Base-by-base conservation (phyloP, 768 basidiomycete species). In the Lactarius vividus region DNA sequence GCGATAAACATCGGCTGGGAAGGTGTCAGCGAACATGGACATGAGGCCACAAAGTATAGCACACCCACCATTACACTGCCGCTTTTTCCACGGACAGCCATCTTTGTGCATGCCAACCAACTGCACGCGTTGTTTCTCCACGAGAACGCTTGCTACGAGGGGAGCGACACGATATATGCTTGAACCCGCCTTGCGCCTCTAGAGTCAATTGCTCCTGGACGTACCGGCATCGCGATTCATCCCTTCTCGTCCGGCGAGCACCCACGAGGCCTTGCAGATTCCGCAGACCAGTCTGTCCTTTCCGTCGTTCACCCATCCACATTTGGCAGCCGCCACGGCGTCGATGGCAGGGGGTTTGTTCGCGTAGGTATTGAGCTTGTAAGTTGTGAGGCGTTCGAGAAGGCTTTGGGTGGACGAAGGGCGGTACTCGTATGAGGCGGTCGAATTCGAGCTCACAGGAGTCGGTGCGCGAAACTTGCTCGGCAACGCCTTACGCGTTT, bases 281-380 rank as follows among this genome's bases (percentile, higher is more conserved):
- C 86, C 86, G 71, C 91, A 93, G 2, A 88, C 81, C 23, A 93
- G 75, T 56, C 91, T 80, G 65, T 93, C 91, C 75, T 90, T 92
- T 52, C 90, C 89, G 59, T 92, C 86, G 67, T 94, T 94, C 28
- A 83, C 78, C 92, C 92, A 94, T 2, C 92, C 92, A 72, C 89
- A 91, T 74, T 84, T 90, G 0, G 91, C 81, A 3, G 92, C 91
- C 20, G 91, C 86, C 16, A 93, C 90, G 1, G 91, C 87, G 63
- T 94, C 85, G 33, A 93, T 87, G 11, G 80, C 79, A 0, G 84
- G 62, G 0, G 91, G 90, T 73, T 94, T 94, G 69, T 89, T 90
- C 20, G 88, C 81, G 71, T 92, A 94, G 0, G 92, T 93, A 13
- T 88, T 77, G 33, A 94, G 82, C 74, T 88, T 93, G 76, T 83